Percentiles rank a stretch among this genome's conserved stretches.
phyloP scores from a whole-genome alignment of 208 protist species.

The Zelonia costaricensis region DNA sequence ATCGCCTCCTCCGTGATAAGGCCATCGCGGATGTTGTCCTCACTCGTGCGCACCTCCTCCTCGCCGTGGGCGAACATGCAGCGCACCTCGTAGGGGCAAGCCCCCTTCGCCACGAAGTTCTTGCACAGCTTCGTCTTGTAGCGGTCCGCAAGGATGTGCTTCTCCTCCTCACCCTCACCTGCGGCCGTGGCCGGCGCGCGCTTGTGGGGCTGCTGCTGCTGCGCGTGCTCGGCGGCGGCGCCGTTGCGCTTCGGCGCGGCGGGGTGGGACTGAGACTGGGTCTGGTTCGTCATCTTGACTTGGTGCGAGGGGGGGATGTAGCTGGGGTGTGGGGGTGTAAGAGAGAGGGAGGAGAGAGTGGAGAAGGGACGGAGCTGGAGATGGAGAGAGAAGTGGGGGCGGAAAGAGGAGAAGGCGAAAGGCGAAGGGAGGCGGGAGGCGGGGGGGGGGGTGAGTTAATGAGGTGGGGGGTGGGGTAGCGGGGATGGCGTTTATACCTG shows the following conservation, averaged over 20 bases:
- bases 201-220: slow-evolving; percentile 15
- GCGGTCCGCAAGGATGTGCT: slow-evolving; percentile 25
- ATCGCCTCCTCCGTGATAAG: slow-evolving; percentile 68
- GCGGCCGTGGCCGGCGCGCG: slow-evolving; percentile 2
- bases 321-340: background rate
- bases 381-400: background rate
- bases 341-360: background rate
- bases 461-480: no score
- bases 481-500: no score
- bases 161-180: slow-evolving; percentile 14
- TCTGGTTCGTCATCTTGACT: slow-evolving; percentile 12
- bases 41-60: slow-evolving; percentile 60
- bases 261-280: background rate
- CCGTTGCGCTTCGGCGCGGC: slow-evolving; percentile 1
- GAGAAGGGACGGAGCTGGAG: background rate
- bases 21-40: slow-evolving; percentile 71
- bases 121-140: slow-evolving; percentile 78
- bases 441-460: no score
- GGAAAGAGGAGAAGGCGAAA: no score
- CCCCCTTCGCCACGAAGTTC: slow-evolving; percentile 53
- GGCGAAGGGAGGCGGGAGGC: no score
- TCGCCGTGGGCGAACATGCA: slow-evolving; percentile 85
- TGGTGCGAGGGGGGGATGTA: background rate
- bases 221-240: background rate
- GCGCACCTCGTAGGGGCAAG: slow-evolving; percentile 63